Base-by-base conservation (phyloP, 202 grass and related monocot species). In the Elaeis oleifera region DNA sequence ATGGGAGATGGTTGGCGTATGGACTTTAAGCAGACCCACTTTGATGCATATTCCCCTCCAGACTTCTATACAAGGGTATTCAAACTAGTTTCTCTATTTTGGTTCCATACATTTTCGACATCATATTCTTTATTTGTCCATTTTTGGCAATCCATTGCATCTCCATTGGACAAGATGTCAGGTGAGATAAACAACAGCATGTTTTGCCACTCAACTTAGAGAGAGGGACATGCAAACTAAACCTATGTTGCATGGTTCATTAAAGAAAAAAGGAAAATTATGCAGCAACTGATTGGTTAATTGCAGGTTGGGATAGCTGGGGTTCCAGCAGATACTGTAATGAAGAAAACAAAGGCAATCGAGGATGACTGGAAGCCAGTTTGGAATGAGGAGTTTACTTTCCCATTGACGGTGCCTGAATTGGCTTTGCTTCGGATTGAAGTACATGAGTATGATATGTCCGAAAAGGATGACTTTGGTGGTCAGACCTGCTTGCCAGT, bases 401-500 rank as follows among this genome's bases (percentile, higher is more conserved):
- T 73, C 70, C 59, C 59, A 1, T 73, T 73, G 54, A 73, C 70
- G 5, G 50, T 73, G 5, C 70, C 70, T 0, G 70, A 73, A 63
- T 19, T 73, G 0, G 70, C 70, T 48, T 54, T 73, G 20, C 70
- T 73, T 73, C 70, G 70, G 3, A 52, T 73, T 1, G 70, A 73
- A 55, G 59, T 73, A 25, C 70, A 73, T 16, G 70, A 73, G 27
- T 73, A 73, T 56, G 70, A 73, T 60, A 63, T 73, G 70, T 73
- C 70, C 2, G 70, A 73, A 3, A 73, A 73, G 60, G 70, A 73
- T 56, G 70, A 73, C 51, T 73, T 73, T 55, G 70, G 70, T 18
- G 70, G 70, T n/a, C 70, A 73, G 27, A 17, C 59, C 5, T 73
- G 70, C 70, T 18, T 73, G 19, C 70, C 70, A 6, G 26, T 73